Evolutionary conservation across 768 basidiomycete species (phyloP), one percentile per base, ranked within the genome.

Genomic region (Tricholoma saponaceum): DNA sequence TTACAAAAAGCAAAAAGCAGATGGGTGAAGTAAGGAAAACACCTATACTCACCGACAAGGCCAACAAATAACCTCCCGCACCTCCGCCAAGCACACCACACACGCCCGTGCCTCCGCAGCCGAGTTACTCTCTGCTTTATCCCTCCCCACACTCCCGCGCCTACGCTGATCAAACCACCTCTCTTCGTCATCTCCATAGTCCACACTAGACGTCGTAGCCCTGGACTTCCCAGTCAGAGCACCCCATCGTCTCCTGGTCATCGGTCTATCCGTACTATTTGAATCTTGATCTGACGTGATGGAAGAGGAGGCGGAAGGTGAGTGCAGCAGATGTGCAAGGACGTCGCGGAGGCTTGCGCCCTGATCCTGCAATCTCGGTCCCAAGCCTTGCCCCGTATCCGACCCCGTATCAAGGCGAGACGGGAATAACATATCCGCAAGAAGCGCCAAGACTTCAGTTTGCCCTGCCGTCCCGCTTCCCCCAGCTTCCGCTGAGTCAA

Each of bases 31-130:
- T n/a, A n/a, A n/a, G n/a, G n/a, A 46, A 46, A 14, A 26, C 14
- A 39, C 14, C 4, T 3, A 26, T 57, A 59, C 77, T 22, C 59
- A 89, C 86, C 89, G 81, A 68, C 89, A 91, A n/a, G 89, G 89
- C 89, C 89, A 92, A 64, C 88, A 91, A 52, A 92, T 88, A 57
- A 92, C 80, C 65, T 87, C 83, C 51, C 89, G 73, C 25, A 78
- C 72, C 56, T 86, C 85, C n/a, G 74, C 73, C 25, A 84, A 88
- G 62, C 89, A 92, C 51, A 92, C 79, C 5, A 92, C 89, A 64
- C 90, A 92, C 22, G 16, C 13, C 52, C 23, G n/a, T 50, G n/a
- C 23, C 16, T 23, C 50, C 20, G 5, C 53, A 16, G 14, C 5
- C 13, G 25, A 54, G 16, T 20, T 39, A 44, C 47, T 16, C 20